phyloP scores from a whole-genome alignment of 2,329 filamentous ascomycete genomes.

The Neopestalotiopsis sp. region DNA sequence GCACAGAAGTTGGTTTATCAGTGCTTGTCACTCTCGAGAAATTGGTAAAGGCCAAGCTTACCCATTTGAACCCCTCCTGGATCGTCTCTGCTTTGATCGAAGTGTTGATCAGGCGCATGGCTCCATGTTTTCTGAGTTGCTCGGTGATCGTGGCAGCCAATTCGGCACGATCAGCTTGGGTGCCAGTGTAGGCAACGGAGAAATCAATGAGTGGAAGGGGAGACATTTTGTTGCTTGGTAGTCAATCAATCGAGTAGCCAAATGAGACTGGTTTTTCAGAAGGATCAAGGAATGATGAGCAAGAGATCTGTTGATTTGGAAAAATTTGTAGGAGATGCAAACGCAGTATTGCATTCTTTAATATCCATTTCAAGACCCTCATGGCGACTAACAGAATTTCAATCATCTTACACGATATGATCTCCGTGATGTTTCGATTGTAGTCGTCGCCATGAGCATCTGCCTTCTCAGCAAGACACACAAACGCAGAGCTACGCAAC shows the following conservation, averaged over 20 bases:
- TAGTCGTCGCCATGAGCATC: not conserved
- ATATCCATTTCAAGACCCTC: not conserved
- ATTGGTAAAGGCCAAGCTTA: not conserved
- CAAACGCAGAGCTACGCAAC: conserved; percentile 3
- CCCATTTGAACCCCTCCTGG: conserved; percentile 5
- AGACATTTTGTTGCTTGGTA: conserved; percentile 3
- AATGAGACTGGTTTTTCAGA: not conserved
- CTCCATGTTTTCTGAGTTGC: conserved; percentile 7
- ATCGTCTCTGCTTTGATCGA: conserved; percentile 5
- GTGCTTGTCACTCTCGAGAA: not conserved
- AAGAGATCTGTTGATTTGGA: not conserved
- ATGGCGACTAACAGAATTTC: not conserved
- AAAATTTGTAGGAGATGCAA: not conserved
- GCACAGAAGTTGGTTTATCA: not conserved
- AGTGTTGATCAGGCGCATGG: conserved; percentile 3
- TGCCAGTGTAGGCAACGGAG: conserved; percentile 7
- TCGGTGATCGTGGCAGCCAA: conserved; percentile 6
- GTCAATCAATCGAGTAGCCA: not conserved
- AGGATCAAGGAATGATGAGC: not conserved
- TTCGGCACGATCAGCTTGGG: not conserved
- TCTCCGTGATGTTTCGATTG: not conserved
- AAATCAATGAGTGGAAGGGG: conserved; percentile 7
- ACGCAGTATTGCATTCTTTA: not conserved
- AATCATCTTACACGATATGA: not conserved
- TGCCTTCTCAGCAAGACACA: not conserved